Percentiles rank a stretch among this genome's conserved stretches.
Conservation (phyloP, 371 early-diverging fungal species). For the Cokeromyces recurvatus region DNA sequence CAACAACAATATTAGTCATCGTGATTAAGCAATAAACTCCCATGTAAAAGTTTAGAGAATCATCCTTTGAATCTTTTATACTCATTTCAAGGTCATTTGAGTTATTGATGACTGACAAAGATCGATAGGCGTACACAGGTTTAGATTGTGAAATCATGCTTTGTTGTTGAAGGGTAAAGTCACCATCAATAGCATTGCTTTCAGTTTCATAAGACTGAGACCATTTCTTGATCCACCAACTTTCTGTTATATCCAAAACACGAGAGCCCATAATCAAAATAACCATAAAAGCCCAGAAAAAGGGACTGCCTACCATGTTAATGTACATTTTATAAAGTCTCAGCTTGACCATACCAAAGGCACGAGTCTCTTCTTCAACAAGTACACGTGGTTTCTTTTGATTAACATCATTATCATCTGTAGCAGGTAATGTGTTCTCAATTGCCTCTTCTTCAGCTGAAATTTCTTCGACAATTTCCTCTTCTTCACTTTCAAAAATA, state of each 20-base stretch:
- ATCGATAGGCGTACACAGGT: no score
- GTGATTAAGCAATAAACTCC: conserved; percentile 39
- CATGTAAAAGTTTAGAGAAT: conserved; percentile 21
- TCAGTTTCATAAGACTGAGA: conserved; percentile 16
- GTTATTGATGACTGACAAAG: no score
- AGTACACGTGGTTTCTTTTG: conserved; percentile 15
- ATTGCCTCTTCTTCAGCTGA: not conserved
- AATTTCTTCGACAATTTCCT: not conserved
- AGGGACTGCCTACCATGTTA: conserved; percentile 29
- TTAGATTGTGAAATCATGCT: no score
- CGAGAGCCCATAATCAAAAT: conserved; percentile 26
- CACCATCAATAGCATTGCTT: not conserved
- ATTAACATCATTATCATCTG: not conserved
- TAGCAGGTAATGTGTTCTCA: not conserved
- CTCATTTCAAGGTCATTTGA: no score
- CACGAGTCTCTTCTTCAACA: conserved; percentile 29
- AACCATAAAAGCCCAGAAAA: conserved; percentile 37
- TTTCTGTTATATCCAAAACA: conserved; percentile 32
- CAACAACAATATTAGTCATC: conserved; percentile 22
- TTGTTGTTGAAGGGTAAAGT: not conserved
- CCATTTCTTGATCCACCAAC: conserved; percentile 52
- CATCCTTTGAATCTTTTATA: not conserved
- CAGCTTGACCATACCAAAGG: conserved; percentile 39
- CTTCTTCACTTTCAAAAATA: not conserved
- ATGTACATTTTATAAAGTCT: conserved; percentile 38